Conservation (phyloP, 495 filamentous ascomycete genomes). For the Penicillium crystallinum region DNA sequence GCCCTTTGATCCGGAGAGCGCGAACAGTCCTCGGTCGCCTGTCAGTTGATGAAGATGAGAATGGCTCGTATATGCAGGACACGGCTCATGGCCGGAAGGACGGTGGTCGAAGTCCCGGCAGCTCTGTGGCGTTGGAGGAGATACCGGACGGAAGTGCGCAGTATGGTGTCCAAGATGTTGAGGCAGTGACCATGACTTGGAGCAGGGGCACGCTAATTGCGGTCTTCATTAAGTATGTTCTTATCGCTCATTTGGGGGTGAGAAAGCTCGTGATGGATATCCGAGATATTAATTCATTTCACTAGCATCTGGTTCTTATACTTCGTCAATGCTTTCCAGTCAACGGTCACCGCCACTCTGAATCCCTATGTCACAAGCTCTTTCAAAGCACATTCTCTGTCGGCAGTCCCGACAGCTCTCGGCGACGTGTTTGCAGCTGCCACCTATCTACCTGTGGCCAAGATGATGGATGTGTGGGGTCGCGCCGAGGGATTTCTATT, state of each 20-base stretch:
- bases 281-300: no score
- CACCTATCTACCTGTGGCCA: slow-evolving; percentile 55
- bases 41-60: neutral
- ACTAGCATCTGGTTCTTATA: slow-evolving; percentile 15
- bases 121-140: neutral
- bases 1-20: neutral
- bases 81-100: neutral
- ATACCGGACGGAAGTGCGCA: neutral
- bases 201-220: neutral
- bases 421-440: slow-evolving; percentile 50
- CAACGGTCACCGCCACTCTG: slow-evolving; percentile 14
- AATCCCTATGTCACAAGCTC: slow-evolving; percentile 23
- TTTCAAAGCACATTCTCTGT: slow-evolving; percentile 26
- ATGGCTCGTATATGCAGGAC: neutral
- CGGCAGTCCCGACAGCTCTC: slow-evolving; percentile 21
- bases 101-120: neutral
- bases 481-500: slow-evolving; percentile 45
- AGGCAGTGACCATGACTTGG: neutral
- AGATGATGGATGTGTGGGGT: slow-evolving; percentile 61
- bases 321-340: slow-evolving; percentile 13
- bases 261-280: no score
- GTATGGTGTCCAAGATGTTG: neutral
- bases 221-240: slow-evolving; percentile 1
- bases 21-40: neutral
- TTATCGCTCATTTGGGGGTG: neutral